Conservation (phyloP, 169 alveolate species). For the Plasmodium falciparum region DNA sequence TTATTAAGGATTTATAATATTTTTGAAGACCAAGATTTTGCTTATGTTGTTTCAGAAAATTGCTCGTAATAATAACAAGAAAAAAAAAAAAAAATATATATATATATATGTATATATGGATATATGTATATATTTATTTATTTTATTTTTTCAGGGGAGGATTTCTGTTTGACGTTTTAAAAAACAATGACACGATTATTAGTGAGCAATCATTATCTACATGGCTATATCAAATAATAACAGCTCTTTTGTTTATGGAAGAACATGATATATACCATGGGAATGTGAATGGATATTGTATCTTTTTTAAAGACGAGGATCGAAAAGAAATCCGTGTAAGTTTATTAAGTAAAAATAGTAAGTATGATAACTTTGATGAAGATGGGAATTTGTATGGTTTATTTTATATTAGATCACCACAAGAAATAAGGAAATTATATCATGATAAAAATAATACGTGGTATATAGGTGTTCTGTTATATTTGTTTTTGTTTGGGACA, state of each 20-base stretch:
- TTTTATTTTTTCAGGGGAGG: slow-evolving; percentile 46
- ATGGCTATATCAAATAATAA: slow-evolving; percentile 66
- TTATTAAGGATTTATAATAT: slow-evolving; percentile 50
- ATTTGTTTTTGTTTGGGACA: slow-evolving; percentile 41
- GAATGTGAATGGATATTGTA: slow-evolving; percentile 64
- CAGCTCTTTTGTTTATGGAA: slow-evolving; percentile 57
- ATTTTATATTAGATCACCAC: slow-evolving; percentile 63
- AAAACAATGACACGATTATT: slow-evolving; percentile 7
- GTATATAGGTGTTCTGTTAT: slow-evolving; percentile 62
- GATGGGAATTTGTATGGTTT: slow-evolving; percentile 74
- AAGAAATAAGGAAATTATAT: slow-evolving; percentile 49
- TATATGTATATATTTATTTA: not conserved
- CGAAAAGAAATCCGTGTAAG: slow-evolving; percentile 49
- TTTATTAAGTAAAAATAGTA: slow-evolving; percentile 45
- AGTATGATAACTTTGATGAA: slow-evolving; percentile 64
- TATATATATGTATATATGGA: not conserved
- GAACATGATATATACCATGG: slow-evolving; percentile 37
- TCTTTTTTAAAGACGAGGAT: slow-evolving; percentile 34
- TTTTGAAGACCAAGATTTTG: slow-evolving; percentile 24
- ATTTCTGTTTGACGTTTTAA: slow-evolving; percentile 34
- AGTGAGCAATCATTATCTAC: slow-evolving; percentile 42
- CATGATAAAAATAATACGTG: slow-evolving; percentile 59
- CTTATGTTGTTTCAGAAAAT: slow-evolving; percentile 40
- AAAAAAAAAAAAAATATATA: too few relatives aligned
- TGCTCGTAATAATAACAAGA: slow-evolving; percentile 38